A percentile compares a stretch with the other conserved stretches of the same genome.
Conservation (phyloP, 306 rosid species). For the Quercus rubra region DNA sequence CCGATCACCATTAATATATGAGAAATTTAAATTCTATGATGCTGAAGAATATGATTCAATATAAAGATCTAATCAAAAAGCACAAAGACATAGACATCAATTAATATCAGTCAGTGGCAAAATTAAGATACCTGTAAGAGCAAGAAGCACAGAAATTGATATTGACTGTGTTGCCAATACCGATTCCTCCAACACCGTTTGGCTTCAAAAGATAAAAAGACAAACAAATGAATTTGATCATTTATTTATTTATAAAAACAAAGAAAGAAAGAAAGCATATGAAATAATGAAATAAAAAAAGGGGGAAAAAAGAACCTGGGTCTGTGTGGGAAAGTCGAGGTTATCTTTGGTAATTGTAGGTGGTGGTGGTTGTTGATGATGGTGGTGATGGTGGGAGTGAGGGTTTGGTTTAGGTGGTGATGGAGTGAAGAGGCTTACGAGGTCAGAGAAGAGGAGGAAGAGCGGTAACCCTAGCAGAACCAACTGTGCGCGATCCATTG, state of each 20-base stretch:
- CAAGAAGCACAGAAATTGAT: slow-evolving; percentile 73
- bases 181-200: slow-evolving; percentile 31
- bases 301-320: background rate
- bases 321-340: slow-evolving; percentile 36
- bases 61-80: background rate
- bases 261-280: background rate
- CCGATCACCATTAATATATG: background rate
- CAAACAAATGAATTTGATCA: background rate
- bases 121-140: slow-evolving; percentile 51
- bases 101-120: background rate
- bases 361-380: slow-evolving; percentile 24
- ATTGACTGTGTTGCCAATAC: slow-evolving; percentile 54
- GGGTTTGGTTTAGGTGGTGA: slow-evolving; percentile 34
- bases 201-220: slow-evolving; percentile 37
- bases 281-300: slow-evolving; percentile 4
- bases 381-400: slow-evolving; percentile 18
- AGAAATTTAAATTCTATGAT: background rate
- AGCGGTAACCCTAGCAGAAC: slow-evolving; percentile 60
- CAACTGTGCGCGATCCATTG: slow-evolving; percentile 64
- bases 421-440: slow-evolving; percentile 43
- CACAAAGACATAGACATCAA: background rate
- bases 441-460: slow-evolving; percentile 57
- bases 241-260: background rate
- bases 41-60: background rate
- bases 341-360: slow-evolving; percentile 17